Evolutionary conservation across 768 basidiomycete species (phyloP).

Genomic region (Rhodotorula toruloides): DNA sequence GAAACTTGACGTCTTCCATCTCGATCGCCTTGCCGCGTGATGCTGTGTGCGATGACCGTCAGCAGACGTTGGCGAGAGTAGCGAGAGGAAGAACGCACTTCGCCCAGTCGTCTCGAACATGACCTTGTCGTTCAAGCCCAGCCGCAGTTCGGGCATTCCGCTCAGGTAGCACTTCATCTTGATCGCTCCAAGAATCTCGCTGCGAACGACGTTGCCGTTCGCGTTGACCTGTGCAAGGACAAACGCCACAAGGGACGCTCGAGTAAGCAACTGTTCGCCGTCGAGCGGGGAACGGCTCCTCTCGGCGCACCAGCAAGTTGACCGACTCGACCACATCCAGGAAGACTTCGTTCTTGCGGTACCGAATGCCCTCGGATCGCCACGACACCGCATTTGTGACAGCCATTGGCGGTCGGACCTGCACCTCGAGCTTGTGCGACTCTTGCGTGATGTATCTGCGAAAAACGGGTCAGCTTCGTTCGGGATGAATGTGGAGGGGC

Average conservation of each 20-base stretch:
- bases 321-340: slow-evolving; percentile 97
- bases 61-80: not conserved
- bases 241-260: not conserved
- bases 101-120: slow-evolving; percentile 98
- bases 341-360: slow-evolving; percentile 99
- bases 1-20: slow-evolving; percentile 99
- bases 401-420: slow-evolving; percentile 82
- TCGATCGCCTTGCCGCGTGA: slow-evolving; percentile 96
- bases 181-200: slow-evolving; percentile 94
- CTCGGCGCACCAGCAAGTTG: slow-evolving; percentile 71
- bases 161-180: slow-evolving; percentile 99
- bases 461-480: no score
- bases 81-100: slow-evolving; percentile 54
- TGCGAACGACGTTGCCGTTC: slow-evolving; percentile 91
- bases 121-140: slow-evolving; percentile 97
- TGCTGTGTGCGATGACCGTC: slow-evolving; percentile 50
- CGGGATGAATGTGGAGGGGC: not conserved
- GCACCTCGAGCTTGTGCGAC: slow-evolving; percentile 87
- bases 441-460: slow-evolving; percentile 93
- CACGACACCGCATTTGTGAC: slow-evolving; percentile 98
- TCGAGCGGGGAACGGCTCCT: not conserved
- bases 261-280: not conserved
- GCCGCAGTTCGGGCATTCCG: slow-evolving; percentile 95
- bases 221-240: slow-evolving; percentile 80
- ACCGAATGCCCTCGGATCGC: slow-evolving; percentile 94